Percentiles rank a stretch among this genome's conserved stretches.
Conservation (phyloP, 441 rosid genomes). For the Erysimum pusillum region DNA sequence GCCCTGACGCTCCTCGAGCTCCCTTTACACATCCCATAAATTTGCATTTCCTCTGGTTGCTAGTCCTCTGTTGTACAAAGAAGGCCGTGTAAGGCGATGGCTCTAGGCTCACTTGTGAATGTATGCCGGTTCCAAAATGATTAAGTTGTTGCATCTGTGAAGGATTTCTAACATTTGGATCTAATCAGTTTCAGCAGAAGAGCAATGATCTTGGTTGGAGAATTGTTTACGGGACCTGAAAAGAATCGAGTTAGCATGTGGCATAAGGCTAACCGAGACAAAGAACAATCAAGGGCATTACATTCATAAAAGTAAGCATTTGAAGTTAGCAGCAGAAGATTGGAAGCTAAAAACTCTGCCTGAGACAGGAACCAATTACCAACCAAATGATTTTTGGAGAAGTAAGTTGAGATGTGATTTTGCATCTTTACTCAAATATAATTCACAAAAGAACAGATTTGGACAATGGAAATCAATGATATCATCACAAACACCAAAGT, state of each 20-base stretch:
- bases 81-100: slow-evolving; percentile 50
- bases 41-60: slow-evolving; percentile 71
- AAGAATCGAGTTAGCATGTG: not conserved
- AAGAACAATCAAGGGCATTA: not conserved
- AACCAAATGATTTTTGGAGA: slow-evolving; percentile 24
- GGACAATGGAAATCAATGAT: not conserved
- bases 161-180: slow-evolving; percentile 50
- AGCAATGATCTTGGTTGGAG: slow-evolving; percentile 15
- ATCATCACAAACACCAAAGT: slow-evolving; percentile 33
- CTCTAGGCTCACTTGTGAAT: slow-evolving; percentile 54
- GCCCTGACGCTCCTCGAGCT: slow-evolving; percentile 85
- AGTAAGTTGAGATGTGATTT: not conserved
- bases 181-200: slow-evolving; percentile 37
- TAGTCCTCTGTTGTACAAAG: slow-evolving; percentile 43
- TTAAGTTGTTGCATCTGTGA: slow-evolving; percentile 46
- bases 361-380: slow-evolving; percentile 10
- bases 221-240: slow-evolving; percentile 16
- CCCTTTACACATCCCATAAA: slow-evolving; percentile 80
- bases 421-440: slow-evolving; percentile 2
- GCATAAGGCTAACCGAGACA: not conserved
- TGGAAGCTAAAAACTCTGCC: slow-evolving; percentile 13
- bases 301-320: slow-evolving; percentile 16
- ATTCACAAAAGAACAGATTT: not conserved
- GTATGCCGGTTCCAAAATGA: slow-evolving; percentile 44
- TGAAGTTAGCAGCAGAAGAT: slow-evolving; percentile 17